Base-by-base conservation (phyloP, 495 filamentous ascomycete genomes). In the Xylaria acuta region DNA sequence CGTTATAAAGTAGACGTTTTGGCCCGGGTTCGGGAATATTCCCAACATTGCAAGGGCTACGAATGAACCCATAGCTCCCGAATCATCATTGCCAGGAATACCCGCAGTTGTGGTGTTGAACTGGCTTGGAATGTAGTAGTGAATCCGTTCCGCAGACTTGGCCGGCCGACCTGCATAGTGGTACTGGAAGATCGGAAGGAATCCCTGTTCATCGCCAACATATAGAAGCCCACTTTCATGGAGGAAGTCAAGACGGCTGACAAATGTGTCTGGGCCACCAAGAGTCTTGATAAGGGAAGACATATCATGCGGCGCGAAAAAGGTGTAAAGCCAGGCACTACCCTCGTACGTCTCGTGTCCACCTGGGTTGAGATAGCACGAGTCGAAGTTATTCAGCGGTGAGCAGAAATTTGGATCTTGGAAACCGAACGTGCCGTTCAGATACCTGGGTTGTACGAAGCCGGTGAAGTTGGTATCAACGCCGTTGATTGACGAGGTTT, bases 31-130 rank as follows among this genome's bases (percentile, higher is more conserved):
- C 0, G 91, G 91, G 77, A 90, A 93, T 0, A 92, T 81, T 3
- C 91, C 91, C 67, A 91, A 81, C 88, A 90, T 90, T 51, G 86
- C 82, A 30, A 92, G 82, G 9, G 86, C 87, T 16, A 87, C 80
- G 73, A 92, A 92, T 9, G 89, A 87, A 1, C 90, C 91, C 89
- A 92, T 91, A 9, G 90, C 89, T 0, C 90, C 90, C 14, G 86
- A 88, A 74, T 92, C 90, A 54, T 92, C 90, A 73, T 92, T 92
- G 0, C 90, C 90, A 0, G 90, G 90, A n/a, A 93, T 86, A 12
- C 91, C 90, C 14, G 77, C 80, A 7, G 82, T 75, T 0, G 88
- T 85, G 0, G 87, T 86, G 69, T 90, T 87, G 80, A 91, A 92
- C 60, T 84, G 85, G 0, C 86, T 85, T 0, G 91, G 90, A 69